Percentiles rank a stretch among this genome's conserved stretches.
phyloP scores from a whole-genome alignment of 805 yeast genomes.

The Candida endomychidarum region DNA sequence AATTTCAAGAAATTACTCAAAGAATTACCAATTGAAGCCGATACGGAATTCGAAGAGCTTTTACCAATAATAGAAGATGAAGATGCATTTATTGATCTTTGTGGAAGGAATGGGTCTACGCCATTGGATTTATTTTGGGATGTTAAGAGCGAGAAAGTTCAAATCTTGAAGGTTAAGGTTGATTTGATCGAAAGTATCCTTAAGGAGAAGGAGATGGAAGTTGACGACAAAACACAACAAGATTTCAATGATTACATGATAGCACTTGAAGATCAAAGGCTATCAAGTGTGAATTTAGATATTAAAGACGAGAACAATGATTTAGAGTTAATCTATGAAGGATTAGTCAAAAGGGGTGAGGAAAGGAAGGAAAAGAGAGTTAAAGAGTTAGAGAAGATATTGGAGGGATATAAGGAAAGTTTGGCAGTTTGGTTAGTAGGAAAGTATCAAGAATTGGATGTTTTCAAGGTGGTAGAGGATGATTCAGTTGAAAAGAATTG shows the following conservation, averaged over 20 bases:
- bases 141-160: slow-evolving; percentile 59
- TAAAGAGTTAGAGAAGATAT: slow-evolving; percentile 13
- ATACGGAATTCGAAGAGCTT: slow-evolving; percentile 59
- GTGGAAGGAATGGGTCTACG: slow-evolving; percentile 77
- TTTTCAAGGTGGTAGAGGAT: slow-evolving; percentile 3
- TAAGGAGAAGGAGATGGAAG: slow-evolving; percentile 21
- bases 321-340: slow-evolving; percentile 26
- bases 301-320: slow-evolving; percentile 22
- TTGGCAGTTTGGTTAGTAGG: slow-evolving; percentile 19
- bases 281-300: slow-evolving; percentile 22
- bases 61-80: slow-evolving; percentile 53
- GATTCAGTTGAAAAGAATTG: too few relatives aligned
- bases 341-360: slow-evolving; percentile 25
- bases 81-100: slow-evolving; percentile 53
- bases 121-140: slow-evolving; percentile 80
- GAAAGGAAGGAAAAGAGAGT: slow-evolving; percentile 15
- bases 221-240: slow-evolving; percentile 14
- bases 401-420: slow-evolving; percentile 10
- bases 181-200: slow-evolving; percentile 54
- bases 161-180: slow-evolving; percentile 54
- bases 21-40: slow-evolving; percentile 46
- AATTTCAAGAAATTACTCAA: slow-evolving; percentile 50
- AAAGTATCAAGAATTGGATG: slow-evolving; percentile 6
- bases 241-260: slow-evolving; percentile 12
- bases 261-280: slow-evolving; percentile 29